phyloP scores from a whole-genome alignment of 225 moss, liverwort and hornwort genomes.

The Neckera pumila region DNA sequence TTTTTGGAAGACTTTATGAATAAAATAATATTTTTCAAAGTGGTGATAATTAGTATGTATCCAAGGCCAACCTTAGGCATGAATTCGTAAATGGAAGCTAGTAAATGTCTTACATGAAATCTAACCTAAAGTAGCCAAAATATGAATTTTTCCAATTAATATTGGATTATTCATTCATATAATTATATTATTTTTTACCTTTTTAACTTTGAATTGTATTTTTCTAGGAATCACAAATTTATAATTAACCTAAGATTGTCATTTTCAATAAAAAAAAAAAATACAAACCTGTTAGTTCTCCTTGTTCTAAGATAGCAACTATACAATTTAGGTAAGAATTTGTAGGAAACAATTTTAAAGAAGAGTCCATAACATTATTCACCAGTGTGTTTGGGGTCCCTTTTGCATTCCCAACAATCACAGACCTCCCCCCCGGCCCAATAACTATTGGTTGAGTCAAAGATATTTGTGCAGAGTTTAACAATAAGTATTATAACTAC shows the following conservation, averaged over 20 bases:
- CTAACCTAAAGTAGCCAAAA: neutral
- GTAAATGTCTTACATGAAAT: neutral
- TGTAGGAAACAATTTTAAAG: neutral
- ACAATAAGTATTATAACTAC: neutral
- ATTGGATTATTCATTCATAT: neutral
- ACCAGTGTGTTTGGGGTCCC: neutral
- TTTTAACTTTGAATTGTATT: neutral
- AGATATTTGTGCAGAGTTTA: accelerated
- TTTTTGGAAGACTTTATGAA: neutral
- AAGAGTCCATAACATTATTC: too few relatives aligned
- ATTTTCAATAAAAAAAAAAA: too few relatives aligned
- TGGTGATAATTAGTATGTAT: too few relatives aligned
- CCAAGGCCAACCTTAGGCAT: too few relatives aligned
- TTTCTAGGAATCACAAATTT: neutral
- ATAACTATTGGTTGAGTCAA: neutral
- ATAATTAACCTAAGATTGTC: too few relatives aligned
- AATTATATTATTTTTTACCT: neutral
- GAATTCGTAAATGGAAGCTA: too few relatives aligned
- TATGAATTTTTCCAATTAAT: too few relatives aligned
- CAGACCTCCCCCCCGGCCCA: too few relatives aligned
- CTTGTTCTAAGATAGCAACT: accelerated
- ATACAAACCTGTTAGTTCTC: too few relatives aligned
- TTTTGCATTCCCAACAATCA: neutral
- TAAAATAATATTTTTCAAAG: neutral
- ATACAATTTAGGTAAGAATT: neutral